Evolutionary conservation across 2,329 filamentous ascomycete species (phyloP).

Genomic region (Raffaelea arxii): DNA sequence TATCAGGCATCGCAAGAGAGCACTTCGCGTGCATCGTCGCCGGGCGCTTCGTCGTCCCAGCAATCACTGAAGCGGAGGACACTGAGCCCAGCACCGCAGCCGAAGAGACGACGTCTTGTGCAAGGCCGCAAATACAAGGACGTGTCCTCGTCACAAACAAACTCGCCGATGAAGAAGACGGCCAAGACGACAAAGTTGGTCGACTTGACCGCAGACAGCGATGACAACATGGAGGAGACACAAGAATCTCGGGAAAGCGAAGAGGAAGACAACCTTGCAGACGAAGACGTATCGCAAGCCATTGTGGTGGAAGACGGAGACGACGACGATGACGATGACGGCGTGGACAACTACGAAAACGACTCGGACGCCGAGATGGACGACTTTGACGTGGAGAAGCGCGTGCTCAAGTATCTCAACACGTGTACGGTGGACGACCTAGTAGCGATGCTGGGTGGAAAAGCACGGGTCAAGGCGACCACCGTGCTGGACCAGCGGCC

Average conservation of each 20-base stretch:
- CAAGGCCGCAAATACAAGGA: constrained; percentile 12
- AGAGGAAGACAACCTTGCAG: constrained; percentile 18
- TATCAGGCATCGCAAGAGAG: constrained; percentile 5
- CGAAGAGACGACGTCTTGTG: constrained; percentile 19
- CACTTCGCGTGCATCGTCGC: constrained; percentile 6
- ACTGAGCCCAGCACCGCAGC: constrained; percentile 9
- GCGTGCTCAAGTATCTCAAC: constrained; percentile 74
- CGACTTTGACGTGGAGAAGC: constrained; percentile 16
- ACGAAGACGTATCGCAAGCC: background rate
- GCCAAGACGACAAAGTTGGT: constrained; percentile 10
- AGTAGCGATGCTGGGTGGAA: constrained; percentile 64
- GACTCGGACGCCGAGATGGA: background rate
- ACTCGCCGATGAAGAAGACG: constrained; percentile 11
- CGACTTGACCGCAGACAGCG: constrained; percentile 24
- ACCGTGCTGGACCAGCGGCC: constrained; percentile 65
- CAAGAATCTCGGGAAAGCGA: constrained; percentile 16
- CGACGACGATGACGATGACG: constrained; percentile 25
- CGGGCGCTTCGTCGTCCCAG: constrained; percentile 7
- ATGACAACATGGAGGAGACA: constrained; percentile 11
- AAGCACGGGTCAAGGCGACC: constrained; percentile 59
- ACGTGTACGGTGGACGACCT: constrained; percentile 65
- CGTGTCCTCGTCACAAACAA: constrained; percentile 13
- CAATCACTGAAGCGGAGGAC: constrained; percentile 7
- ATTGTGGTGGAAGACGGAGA: background rate
- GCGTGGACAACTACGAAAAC: constrained; percentile 30